These are phyloP conservation scores for Phytophthora syringae DNA, from an alignment of 352 stramenopile species.

Conservation along the genomic window DNA sequence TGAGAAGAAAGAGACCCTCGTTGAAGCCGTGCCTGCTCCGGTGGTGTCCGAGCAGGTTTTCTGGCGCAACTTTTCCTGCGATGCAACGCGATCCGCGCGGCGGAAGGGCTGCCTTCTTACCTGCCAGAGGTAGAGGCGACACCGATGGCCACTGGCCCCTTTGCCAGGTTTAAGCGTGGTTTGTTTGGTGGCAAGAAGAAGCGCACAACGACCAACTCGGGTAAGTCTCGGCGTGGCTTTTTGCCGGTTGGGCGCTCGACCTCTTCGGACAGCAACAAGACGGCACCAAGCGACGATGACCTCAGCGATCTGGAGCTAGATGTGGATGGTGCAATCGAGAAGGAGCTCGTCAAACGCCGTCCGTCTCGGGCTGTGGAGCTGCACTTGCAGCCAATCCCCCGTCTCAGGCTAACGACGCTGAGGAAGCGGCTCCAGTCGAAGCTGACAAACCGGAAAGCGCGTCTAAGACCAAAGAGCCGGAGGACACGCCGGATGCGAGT, in stretches of 20 bases:
- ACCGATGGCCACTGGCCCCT: conserved; percentile 26
- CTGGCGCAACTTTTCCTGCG: conserved; percentile 81
- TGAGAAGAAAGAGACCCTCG: conserved; percentile 58
- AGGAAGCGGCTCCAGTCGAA: conserved; percentile 1
- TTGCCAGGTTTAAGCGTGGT: conserved; percentile 60
- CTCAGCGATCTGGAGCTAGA: conserved; percentile 70
- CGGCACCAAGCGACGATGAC: conserved; percentile 36
- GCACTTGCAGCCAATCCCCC: conserved; percentile 12
- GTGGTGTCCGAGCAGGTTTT: conserved; percentile 61
- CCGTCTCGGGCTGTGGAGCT: conserved; percentile 53
- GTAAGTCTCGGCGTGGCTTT: conserved; percentile 44
- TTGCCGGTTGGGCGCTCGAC: conserved; percentile 30
- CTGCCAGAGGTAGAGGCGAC: conserved; percentile 47
- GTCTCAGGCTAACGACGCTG: conserved; percentile 16
- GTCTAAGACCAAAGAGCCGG: conserved; percentile 18
- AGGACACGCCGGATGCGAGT: conserved; percentile 22
- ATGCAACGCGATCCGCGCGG: conserved; percentile 61
- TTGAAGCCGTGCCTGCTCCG: conserved; percentile 41
- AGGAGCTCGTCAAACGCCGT: conserved; percentile 61
- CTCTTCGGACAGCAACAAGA: conserved; percentile 42
- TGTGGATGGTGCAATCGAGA: conserved; percentile 77
- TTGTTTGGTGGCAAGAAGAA: conserved; percentile 53
- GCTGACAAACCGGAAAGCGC: conserved; percentile 19
- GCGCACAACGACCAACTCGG: conserved; percentile 38
- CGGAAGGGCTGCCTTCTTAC: conserved; percentile 48